These are phyloP conservation scores for Leishmania arabica DNA, from an alignment of 208 protist genomes.

Conservation along the genomic window DNA sequence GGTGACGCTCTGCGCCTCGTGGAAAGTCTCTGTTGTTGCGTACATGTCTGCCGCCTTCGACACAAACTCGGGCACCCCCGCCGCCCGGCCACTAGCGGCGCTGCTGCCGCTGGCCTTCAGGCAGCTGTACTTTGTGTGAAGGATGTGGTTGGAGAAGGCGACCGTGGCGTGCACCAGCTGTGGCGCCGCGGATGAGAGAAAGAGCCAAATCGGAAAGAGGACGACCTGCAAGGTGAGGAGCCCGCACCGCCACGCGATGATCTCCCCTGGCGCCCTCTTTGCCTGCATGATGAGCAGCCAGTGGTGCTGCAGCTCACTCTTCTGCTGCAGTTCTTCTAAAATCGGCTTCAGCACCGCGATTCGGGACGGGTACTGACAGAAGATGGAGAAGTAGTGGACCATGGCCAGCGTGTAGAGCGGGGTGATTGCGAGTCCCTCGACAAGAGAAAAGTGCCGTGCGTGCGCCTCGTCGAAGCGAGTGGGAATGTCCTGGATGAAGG, in stretches of 20 bases:
- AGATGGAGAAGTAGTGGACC: slow-evolving; percentile 86
- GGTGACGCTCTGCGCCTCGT: slow-evolving; percentile 50
- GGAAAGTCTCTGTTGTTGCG: slow-evolving; percentile 42
- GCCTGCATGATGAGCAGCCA: slow-evolving; percentile 58
- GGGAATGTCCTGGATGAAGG: slow-evolving; percentile 76
- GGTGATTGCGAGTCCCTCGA: slow-evolving; percentile 64
- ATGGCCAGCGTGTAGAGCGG: slow-evolving; percentile 78
- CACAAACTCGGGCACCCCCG: slow-evolving; percentile 54
- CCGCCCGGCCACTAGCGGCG: background rate
- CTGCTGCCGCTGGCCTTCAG: slow-evolving; percentile 32
- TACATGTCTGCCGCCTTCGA: slow-evolving; percentile 38
- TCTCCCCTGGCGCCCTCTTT: slow-evolving; percentile 40
- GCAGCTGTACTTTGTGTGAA: slow-evolving; percentile 74
- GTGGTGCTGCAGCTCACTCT: slow-evolving; percentile 50
- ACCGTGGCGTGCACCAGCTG: slow-evolving; percentile 79
- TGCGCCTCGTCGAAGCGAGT: slow-evolving; percentile 67
- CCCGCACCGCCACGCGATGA: slow-evolving; percentile 50
- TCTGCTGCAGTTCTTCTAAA: slow-evolving; percentile 49
- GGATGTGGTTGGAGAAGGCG: slow-evolving; percentile 62
- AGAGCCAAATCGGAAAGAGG: slow-evolving; percentile 69
- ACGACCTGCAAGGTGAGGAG: slow-evolving; percentile 55
- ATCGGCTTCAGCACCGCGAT: slow-evolving; percentile 45
- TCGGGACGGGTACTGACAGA: slow-evolving; percentile 65
- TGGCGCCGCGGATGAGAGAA: slow-evolving; percentile 59
- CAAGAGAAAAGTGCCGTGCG: slow-evolving; percentile 75